Conservation (phyloP, 2,329 filamentous ascomycete genomes). For the Truncatella angustata region DNA sequence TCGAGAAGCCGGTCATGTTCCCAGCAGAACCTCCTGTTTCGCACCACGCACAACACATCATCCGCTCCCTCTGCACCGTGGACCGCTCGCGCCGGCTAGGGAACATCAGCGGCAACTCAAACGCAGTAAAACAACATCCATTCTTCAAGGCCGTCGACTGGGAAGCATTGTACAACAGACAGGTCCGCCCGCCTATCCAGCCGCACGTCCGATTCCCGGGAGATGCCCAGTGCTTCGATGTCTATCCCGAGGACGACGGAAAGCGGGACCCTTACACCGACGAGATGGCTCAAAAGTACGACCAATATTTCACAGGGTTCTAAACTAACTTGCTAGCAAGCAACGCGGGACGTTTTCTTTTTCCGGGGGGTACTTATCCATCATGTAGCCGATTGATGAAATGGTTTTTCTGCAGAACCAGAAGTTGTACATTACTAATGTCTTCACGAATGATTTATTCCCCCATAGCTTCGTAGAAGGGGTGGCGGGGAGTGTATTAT, state of each 20-base stretch:
- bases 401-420: too few species aligned
- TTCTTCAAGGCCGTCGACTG: slow-evolving; percentile 75
- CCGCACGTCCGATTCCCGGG: slow-evolving; percentile 71
- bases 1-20: slow-evolving; percentile 74
- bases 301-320: slow-evolving; percentile 70
- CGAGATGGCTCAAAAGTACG: slow-evolving; percentile 68
- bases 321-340: slow-evolving; percentile 37
- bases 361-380: too few species aligned
- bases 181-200: slow-evolving; percentile 67
- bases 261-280: slow-evolving; percentile 65
- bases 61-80: slow-evolving; percentile 73
- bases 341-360: too few species aligned
- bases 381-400: too few species aligned
- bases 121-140: slow-evolving; percentile 69
- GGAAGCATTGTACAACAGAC: slow-evolving; percentile 67
- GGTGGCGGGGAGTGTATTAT: background rate
- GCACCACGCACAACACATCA: slow-evolving; percentile 69
- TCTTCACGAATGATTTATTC: background rate
- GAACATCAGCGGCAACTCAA: slow-evolving; percentile 73
- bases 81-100: slow-evolving; percentile 76
- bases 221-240: slow-evolving; percentile 79
- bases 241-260: slow-evolving; percentile 75
- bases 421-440: background rate
- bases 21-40: slow-evolving; percentile 66
- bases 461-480: background rate